Conservation (phyloP, 768 basidiomycete genomes). For the Hygrophoropsis aurantiaca region DNA sequence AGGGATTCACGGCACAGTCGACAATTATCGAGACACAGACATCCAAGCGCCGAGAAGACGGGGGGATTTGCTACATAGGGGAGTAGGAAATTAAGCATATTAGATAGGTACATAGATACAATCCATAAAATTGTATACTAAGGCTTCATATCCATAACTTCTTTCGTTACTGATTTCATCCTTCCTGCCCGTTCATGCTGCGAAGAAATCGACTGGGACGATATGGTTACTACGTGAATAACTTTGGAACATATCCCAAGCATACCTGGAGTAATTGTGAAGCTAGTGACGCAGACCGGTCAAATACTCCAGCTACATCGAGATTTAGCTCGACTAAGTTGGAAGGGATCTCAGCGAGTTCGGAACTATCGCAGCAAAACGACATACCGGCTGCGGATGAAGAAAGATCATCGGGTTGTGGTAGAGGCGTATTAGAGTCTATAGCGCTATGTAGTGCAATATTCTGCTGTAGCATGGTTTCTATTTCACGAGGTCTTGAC, state of each 20-base stretch:
- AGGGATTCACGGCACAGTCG: too few species aligned
- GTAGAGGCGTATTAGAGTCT: constrained; percentile 25
- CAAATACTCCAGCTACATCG: constrained; percentile 24
- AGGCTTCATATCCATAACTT: constrained; percentile 51
- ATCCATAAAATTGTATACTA: too few species aligned
- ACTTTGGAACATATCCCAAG: background rate
- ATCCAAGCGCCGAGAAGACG: too few species aligned
- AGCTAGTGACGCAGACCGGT: constrained; percentile 39
- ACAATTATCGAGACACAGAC: too few species aligned
- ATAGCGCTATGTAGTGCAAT: constrained; percentile 32
- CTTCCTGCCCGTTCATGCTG: constrained; percentile 54
- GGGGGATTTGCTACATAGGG: too few species aligned
- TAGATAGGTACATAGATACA: too few species aligned
- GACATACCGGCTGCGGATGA: constrained; percentile 9
- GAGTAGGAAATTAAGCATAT: too few species aligned
- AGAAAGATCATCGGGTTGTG: background rate
- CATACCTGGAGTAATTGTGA: constrained; percentile 55
- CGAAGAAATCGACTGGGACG: constrained; percentile 40
- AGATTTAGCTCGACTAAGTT: background rate
- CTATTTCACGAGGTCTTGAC: constrained; percentile 55
- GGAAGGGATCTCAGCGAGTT: constrained; percentile 9
- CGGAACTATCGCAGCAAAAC: constrained; percentile 2
- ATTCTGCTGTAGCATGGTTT: constrained; percentile 38
- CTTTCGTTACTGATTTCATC: constrained; percentile 43
- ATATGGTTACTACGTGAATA: background rate